Base-by-base conservation (phyloP, 2,329 filamentous ascomycete genomes). In the Botrytis byssoidea region DNA sequence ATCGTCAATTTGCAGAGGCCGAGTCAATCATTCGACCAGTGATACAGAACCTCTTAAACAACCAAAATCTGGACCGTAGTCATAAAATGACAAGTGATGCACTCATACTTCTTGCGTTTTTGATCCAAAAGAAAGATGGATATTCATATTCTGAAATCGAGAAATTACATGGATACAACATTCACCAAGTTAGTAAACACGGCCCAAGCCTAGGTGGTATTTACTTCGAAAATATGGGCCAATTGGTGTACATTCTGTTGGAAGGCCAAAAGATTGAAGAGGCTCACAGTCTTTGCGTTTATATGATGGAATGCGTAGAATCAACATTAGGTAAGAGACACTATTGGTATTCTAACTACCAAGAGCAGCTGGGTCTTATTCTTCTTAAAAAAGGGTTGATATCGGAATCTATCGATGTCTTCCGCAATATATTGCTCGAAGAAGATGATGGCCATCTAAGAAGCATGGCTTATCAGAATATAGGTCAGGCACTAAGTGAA, bases 371-470 rank as follows among this genome's bases (percentile, higher is more conserved):
- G 5, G 18, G 40, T 7, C 0, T 0, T 22, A 14, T 65, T 12
- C n/a, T 65, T 22, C 5, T 1, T 7, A 1, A 1, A 1, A 29
- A 9, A 42, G 61, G 61, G 4, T 32, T 29, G 61, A 10, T 22
- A 44, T 18, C 18, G 1, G 61, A 65, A 44, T 65, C 61, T 20
- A 65, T 64, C n/a, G 0, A 64, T 14, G 0, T 20, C 20, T 22
- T 29, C 4, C 18, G 10, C 8, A 42, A 22, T 25, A 14, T 44
- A 1, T 7, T 44, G 1, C 18, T 18, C 18, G 18, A 32, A 63
- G 22, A 0, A 16, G 3, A 42, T n/a, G 0, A 20, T 18, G 0
- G 1, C 10, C 0, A 4, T 16, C 2, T 16, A 18, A 8, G 4
- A 64, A 1, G 3, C n/a, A 0, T 0, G 4, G 10, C 1, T 42